A percentile compares a stretch with the other conserved stretches of the same genome.
phyloP scores from a whole-genome alignment of 139 green algal genomes.

The Chloropicon primus region DNA sequence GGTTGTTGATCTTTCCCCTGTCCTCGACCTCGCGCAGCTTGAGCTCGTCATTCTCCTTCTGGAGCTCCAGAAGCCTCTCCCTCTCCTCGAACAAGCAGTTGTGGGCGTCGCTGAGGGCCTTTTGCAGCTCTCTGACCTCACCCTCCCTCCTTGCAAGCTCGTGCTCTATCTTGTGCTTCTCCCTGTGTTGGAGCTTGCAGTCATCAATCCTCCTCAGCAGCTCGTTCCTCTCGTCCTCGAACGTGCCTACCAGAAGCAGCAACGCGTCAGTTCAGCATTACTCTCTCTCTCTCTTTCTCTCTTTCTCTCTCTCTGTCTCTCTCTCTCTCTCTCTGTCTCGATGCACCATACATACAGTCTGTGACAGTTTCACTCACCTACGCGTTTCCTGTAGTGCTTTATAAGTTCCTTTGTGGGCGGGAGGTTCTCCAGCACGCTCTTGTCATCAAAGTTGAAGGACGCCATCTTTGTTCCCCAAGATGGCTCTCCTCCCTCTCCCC shows the following conservation, averaged over 20 bases:
- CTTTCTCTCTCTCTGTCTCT: no score
- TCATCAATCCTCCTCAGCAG: constrained; percentile 46
- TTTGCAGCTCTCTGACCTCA: constrained; percentile 68
- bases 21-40: constrained; percentile 52
- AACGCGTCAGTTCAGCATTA: no score
- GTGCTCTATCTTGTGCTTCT: constrained; percentile 50
- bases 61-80: constrained; percentile 56
- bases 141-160: constrained; percentile 55
- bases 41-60: constrained; percentile 69
- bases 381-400: background rate
- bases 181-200: constrained; percentile 24
- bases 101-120: constrained; percentile 67
- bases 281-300: no score
- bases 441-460: background rate
- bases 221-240: constrained; percentile 54
- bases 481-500: no score
- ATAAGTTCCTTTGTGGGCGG: background rate
- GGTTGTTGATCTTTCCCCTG: constrained; percentile 35
- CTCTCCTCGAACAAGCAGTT: constrained; percentile 74
- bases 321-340: no score
- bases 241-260: constrained; percentile 6
- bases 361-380: background rate
- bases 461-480: background rate
- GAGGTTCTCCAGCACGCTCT: background rate
- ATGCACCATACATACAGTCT: background rate